Conservation (phyloP, 2,329 filamentous ascomycete species). For the Pleomassaria siparia region DNA sequence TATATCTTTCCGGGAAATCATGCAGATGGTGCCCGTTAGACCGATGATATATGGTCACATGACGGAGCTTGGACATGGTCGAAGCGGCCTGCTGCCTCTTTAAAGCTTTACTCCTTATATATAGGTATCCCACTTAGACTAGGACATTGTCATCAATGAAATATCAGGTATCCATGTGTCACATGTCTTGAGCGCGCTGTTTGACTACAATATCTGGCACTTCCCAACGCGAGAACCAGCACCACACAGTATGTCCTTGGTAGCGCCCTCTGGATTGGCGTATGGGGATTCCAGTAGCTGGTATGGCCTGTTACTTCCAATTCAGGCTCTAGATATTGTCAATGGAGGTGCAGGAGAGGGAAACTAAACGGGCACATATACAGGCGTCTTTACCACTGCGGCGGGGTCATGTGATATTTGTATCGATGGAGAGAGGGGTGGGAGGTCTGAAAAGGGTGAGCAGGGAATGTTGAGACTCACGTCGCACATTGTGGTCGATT, state of each 20-base stretch:
- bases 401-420: background rate
- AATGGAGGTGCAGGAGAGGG: slow-evolving; percentile 22
- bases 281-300: slow-evolving; percentile 10
- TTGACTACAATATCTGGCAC: slow-evolving; percentile 23
- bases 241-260: slow-evolving; percentile 13
- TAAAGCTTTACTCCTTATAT: no score
- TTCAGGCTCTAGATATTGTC: slow-evolving; percentile 26
- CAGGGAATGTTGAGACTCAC: background rate
- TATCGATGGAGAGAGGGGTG: background rate
- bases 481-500: background rate
- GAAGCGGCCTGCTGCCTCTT: no score
- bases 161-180: no score
- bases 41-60: no score
- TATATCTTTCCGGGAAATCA: no score
- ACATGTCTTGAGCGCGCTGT: slow-evolving; percentile 15
- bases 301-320: slow-evolving; percentile 11
- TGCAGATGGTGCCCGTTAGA: no score
- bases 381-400: background rate
- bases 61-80: no score
- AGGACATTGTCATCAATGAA: no score
- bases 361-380: background rate
- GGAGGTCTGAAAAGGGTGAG: background rate
- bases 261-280: no score
- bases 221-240: slow-evolving; percentile 19
- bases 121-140: no score